Base-by-base conservation (phyloP, 2,329 filamentous ascomycete genomes). In the Nakataea oryzae region DNA sequence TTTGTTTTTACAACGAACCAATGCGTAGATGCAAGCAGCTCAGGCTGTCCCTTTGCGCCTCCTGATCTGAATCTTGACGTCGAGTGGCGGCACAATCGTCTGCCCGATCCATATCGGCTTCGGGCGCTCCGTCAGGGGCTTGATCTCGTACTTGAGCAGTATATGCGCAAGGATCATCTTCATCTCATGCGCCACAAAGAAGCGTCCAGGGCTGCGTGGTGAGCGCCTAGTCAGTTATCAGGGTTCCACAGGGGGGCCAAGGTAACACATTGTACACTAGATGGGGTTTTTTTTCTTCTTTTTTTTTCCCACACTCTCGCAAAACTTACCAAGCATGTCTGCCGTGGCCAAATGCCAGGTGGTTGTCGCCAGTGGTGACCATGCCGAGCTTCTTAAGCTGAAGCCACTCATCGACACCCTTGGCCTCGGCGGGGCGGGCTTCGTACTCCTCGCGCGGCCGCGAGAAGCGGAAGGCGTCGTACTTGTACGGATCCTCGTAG, bases 291-390 rank as follows among this genome's bases (percentile, higher is more conserved):
- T n/a, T n/a, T n/a, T 13, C 17, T 12, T 30, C 14, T 2, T 14
- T 2, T 14, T 47, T 26, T 1, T 28, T 8, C 12, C n/a, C 2
- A 17, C 5, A 14, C 26, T 60, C 54, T 59, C 7, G 3, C 12
- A 68, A 26, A 64, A 67, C 72, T 64, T 61, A 75, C 74, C 69
- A 81, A 2, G 78, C 80, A 68, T 86, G 82, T 64, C 79, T 74
- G 9, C 84, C 84, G 64, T 85, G 81, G 0, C 84, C 82, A 69
- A 86, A 86, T 0, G 79, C 74, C 26, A 85, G 68, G 65, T 82
- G 79, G 9, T 72, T 69, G 50, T 79, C 73, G 47, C 78, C 79
- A 2, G 82, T 84, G 6, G 80, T 81, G 14, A 84, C 79, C 74
- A 86, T 78, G 3, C 80, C 77, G 21, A 79, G 65, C 69, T 78